These are phyloP conservation scores for Arxiozyma heterogenica DNA, from an alignment of 1,139 yeast genomes.

Conservation along the genomic window DNA sequence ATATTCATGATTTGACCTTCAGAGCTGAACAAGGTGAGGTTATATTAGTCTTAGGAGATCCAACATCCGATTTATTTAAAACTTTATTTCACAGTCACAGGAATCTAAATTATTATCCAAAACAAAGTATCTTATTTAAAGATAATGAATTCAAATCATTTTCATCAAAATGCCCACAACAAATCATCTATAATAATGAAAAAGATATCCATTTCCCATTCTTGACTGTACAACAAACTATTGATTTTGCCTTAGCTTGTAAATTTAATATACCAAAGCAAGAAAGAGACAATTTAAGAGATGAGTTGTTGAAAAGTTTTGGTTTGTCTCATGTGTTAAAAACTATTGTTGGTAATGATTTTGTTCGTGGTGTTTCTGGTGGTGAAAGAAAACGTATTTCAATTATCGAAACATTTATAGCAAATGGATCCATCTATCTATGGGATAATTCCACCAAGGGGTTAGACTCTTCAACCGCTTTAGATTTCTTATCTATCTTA, in stretches of 20 bases:
- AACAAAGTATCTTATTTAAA: slow-evolving; percentile 22
- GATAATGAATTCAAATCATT: slow-evolving; percentile 21
- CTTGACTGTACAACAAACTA: slow-evolving; percentile 40
- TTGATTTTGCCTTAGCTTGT: slow-evolving; percentile 32
- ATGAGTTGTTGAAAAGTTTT: slow-evolving; percentile 34
- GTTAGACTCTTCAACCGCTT: slow-evolving; percentile 42
- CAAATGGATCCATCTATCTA: slow-evolving; percentile 39
- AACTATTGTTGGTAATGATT: slow-evolving; percentile 39
- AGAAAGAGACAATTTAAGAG: slow-evolving; percentile 32
- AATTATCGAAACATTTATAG: slow-evolving; percentile 41
- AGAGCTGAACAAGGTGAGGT: slow-evolving; percentile 27
- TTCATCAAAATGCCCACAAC: slow-evolving; percentile 24
- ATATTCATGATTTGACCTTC: slow-evolving; percentile 19
- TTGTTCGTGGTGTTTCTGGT: slow-evolving; percentile 38
- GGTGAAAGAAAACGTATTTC: slow-evolving; percentile 41
- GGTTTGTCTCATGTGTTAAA: slow-evolving; percentile 37
- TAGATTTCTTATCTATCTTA: slow-evolving; percentile 40
- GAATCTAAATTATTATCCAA: slow-evolving; percentile 30
- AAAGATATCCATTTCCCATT: slow-evolving; percentile 43
- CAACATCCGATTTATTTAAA: slow-evolving; percentile 19
- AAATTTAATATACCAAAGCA: slow-evolving; percentile 31
- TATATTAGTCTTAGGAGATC: slow-evolving; percentile 22
- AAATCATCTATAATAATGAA: slow-evolving; percentile 41
- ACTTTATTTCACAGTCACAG: slow-evolving; percentile 16
- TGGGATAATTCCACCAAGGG: slow-evolving; percentile 54